Conservation (phyloP, 1,284 basidiomycete genomes). For the Pseudozyma hubeiensis region DNA sequence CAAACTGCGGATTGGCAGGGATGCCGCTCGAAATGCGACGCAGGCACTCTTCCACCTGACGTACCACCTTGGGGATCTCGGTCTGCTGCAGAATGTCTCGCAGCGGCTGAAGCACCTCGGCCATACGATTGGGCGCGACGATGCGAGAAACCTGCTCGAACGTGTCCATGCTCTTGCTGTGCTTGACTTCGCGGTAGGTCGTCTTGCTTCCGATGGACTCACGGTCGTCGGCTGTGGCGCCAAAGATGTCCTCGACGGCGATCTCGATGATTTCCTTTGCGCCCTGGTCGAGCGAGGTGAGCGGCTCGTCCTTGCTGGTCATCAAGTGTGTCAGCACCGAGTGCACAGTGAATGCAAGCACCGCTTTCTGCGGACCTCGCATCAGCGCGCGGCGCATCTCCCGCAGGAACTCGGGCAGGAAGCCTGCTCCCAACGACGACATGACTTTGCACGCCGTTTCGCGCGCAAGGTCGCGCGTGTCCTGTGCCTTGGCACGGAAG, state of each 20-base stretch:
- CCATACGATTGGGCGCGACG: conserved; percentile 72
- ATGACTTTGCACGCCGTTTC: conserved; percentile 87
- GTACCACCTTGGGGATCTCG: conserved; percentile 83
- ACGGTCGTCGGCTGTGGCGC: conserved; percentile 90
- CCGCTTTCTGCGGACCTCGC: conserved; percentile 93
- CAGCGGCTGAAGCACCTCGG: conserved; percentile 81
- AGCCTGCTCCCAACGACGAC: conserved; percentile 78
- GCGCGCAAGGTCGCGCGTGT: conserved; percentile 87
- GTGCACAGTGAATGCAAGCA: conserved; percentile 87
- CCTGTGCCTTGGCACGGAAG: conserved; percentile 90
- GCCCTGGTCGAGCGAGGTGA: conserved; percentile 72
- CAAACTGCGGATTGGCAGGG: conserved; percentile 82
- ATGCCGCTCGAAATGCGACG: conserved; percentile 85
- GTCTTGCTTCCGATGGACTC: conserved; percentile 91
- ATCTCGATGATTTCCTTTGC: conserved; percentile 85
- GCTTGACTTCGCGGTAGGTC: conserved; percentile 71
- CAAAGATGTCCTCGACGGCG: conserved; percentile 92
- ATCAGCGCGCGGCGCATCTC: conserved; percentile 85
- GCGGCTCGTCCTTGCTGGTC: conserved; percentile 73
- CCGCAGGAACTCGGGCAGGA: conserved; percentile 79
- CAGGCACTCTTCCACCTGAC: conserved; percentile 87
- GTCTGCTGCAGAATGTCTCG: conserved; percentile 88
- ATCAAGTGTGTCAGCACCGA: conserved; percentile 78
- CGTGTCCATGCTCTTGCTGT: conserved; percentile 67
- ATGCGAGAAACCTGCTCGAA: conserved; percentile 65